Percentiles rank a stretch among this genome's conserved stretches.
Evolutionary conservation across 2,329 filamentous ascomycete species (phyloP).

Genomic region (Penicillium capsulatum): DNA sequence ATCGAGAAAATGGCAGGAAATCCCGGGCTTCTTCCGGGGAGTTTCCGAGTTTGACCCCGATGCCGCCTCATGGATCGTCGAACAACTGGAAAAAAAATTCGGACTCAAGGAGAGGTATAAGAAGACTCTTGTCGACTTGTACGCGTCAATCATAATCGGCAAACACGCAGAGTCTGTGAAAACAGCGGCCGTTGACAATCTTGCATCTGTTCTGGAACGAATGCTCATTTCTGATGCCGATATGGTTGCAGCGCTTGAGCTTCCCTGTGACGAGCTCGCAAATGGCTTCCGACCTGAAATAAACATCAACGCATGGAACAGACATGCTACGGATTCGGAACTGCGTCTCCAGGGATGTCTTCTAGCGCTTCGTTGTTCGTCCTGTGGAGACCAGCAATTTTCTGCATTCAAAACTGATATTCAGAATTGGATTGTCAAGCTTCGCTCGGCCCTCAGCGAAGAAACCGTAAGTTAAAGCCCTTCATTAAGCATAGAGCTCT

Average conservation of each 20-base stretch:
- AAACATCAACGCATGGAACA: constrained; percentile 29
- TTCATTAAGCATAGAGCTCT: background rate
- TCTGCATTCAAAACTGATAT: constrained; percentile 23
- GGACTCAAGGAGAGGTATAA: constrained; percentile 20
- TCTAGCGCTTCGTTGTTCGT: constrained; percentile 25
- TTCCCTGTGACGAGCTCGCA: constrained; percentile 29
- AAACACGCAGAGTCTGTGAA: constrained; percentile 27
- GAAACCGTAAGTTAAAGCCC: constrained; percentile 42
- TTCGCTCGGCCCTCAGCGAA: constrained; percentile 39
- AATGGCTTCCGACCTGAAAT: constrained; percentile 24
- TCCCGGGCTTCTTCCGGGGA: constrained; percentile 22
- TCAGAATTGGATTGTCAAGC: constrained; percentile 30
- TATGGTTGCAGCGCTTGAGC: constrained; percentile 18
- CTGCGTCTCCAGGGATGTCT: constrained; percentile 39
- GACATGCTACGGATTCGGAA: constrained; percentile 36
- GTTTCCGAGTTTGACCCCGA: constrained; percentile 33
- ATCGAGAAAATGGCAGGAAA: constrained; percentile 12
- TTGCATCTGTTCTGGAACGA: constrained; percentile 33
- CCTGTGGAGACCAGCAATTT: constrained; percentile 8
- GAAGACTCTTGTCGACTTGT: constrained; percentile 26
- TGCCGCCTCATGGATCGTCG: constrained; percentile 34
- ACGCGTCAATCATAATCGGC: constrained; percentile 29
- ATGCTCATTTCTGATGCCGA: constrained; percentile 20
- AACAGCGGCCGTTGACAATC: constrained; percentile 27
- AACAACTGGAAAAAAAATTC: constrained; percentile 28